Percentiles rank a stretch among this genome's conserved stretches.
Conservation (phyloP, 1,139 yeast genomes). For the Kodamaea ohmeri region DNA sequence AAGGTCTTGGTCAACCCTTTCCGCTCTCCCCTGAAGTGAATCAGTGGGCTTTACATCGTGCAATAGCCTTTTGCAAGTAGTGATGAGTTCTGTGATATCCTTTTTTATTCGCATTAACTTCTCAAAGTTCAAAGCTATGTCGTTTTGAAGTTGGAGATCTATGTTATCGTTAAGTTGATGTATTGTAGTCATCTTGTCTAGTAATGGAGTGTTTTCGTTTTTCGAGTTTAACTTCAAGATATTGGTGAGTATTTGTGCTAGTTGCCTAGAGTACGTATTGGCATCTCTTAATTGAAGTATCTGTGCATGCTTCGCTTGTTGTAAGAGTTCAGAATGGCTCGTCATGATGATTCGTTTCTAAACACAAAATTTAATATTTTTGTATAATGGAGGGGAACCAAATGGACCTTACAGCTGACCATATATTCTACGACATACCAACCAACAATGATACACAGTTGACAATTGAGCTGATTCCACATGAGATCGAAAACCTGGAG, state of each 20-base stretch:
- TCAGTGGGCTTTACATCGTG: slow-evolving; percentile 13
- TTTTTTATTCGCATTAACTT: slow-evolving; percentile 23
- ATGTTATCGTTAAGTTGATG: slow-evolving; percentile 41
- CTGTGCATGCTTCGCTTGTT: slow-evolving; percentile 39
- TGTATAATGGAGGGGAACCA: background rate
- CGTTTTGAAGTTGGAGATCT: slow-evolving; percentile 28
- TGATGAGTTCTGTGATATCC: slow-evolving; percentile 21
- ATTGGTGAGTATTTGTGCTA: slow-evolving; percentile 25
- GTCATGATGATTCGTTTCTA: slow-evolving; percentile 10
- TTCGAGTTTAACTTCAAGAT: slow-evolving; percentile 30
- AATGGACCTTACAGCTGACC: slow-evolving; percentile 8
- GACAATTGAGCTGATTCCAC: slow-evolving; percentile 1
- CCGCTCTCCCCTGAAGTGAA: slow-evolving; percentile 22
- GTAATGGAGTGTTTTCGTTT: slow-evolving; percentile 24
- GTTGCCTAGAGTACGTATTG: slow-evolving; percentile 27
- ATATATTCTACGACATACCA: slow-evolving; percentile 6
- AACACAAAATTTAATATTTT: slow-evolving; percentile 1
- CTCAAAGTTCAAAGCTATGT: slow-evolving; percentile 19
- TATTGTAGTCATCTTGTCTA: slow-evolving; percentile 46
- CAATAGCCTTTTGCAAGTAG: slow-evolving; percentile 18
- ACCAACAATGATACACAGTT: background rate
- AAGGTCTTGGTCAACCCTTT: slow-evolving; percentile 24
- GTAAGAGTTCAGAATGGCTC: slow-evolving; percentile 31
- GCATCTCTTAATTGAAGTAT: slow-evolving; percentile 28
- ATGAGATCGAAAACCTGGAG: slow-evolving; percentile 8